phyloP scores from a whole-genome alignment of 169 alveolate species.

The Babesia microti region DNA sequence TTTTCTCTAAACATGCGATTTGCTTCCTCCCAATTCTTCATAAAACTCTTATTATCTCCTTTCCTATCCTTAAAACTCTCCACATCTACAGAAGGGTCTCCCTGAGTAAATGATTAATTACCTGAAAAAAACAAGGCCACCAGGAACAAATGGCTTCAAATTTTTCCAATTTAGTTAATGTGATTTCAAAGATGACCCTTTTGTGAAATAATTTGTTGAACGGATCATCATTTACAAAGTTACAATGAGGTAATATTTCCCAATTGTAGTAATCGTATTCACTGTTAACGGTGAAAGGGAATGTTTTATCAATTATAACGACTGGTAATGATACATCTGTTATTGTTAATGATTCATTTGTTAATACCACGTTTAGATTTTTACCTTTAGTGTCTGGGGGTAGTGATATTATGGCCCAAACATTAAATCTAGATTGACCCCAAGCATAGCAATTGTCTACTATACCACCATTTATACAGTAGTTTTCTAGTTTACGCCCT shows the following conservation, averaged over 20 bases:
- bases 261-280: slow-evolving; percentile 2
- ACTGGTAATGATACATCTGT: not conserved
- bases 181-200: not conserved
- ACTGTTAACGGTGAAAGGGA: not conserved
- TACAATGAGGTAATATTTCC: slow-evolving; percentile 3
- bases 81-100: slow-evolving; percentile 16
- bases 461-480: slow-evolving; percentile 1
- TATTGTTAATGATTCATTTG: not conserved
- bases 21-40: slow-evolving; percentile 39
- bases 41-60: slow-evolving; percentile 11
- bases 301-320: not conserved
- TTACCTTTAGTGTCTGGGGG: not conserved
- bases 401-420: not conserved
- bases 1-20: slow-evolving; percentile 21
- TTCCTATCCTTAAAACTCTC: slow-evolving; percentile 6
- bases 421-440: not conserved
- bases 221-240: not conserved
- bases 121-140: not conserved
- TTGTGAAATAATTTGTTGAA: not conserved
- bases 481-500: not conserved
- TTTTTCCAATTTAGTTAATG: not conserved
- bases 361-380: not conserved
- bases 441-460: not conserved
- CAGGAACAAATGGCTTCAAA: not conserved
- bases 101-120: not conserved